Base-by-base conservation (phyloP, 164 flowering plant species). In the Pachysandra terminalis region DNA sequence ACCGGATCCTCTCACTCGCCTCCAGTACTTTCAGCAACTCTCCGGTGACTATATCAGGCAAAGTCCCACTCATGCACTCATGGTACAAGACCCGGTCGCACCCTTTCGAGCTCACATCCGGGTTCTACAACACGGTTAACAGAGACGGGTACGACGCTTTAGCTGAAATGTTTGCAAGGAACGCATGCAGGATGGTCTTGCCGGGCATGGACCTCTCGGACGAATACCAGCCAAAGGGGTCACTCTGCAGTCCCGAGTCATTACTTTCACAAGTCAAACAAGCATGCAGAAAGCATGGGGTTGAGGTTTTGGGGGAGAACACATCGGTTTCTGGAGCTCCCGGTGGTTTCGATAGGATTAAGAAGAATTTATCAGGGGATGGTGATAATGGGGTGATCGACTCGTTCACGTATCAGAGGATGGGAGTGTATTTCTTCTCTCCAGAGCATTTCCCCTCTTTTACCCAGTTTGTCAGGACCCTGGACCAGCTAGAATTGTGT, bases 361-460 rank as follows among this genome's bases (percentile, higher is more conserved):
- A 76, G 81, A 81, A 84, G 74, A 81, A 79, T 41, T 40, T 91
- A 64, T 27, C n/a, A 52, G 78, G 73, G 12, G 81, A 81, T 32
- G n/a, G n/a, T n/a, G 7, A 32, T 32, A 75, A 66, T 59, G 73
- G 9, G 23, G 71, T 21, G 40, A 66, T 88, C 63, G 80, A 84
- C 15, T 71, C 78, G 70, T 88, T 91, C 81, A 85, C 84, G 1
- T 90, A 90, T 68, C 89, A 91, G 75, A 88, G 98, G 69, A 95
- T 95, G 97, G 97, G 98, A 23, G 93, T 95, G 5, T 68, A 81
- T 59, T 94, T 94, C 84, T 94, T 94, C 80, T 91, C 98, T 1
- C 97, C 98, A 0, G 86, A 87, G 59, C 90, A 91, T 69, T 91
- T 87, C 25, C 93, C 90, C 41, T 54, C 75, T 15, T 94, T 94